Conservation (phyloP, 1,284 basidiomycete species). For the Cutaneotrichosporon sp. region DNA sequence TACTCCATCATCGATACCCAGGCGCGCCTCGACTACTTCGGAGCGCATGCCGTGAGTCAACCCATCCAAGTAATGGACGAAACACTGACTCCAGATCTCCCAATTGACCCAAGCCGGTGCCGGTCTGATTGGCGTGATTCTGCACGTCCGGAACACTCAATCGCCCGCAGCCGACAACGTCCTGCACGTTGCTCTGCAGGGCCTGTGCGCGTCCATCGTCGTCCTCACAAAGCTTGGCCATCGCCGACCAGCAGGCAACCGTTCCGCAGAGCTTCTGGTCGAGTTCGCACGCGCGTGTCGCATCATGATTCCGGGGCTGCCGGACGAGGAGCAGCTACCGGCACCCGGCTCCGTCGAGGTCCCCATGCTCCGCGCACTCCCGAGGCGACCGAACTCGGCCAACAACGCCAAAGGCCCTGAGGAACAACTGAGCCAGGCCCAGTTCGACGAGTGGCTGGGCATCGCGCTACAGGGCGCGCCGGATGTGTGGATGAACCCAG, state of each 20-base stretch:
- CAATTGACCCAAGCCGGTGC: constrained; percentile 36
- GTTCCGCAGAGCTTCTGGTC: constrained; percentile 27
- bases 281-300: constrained; percentile 32
- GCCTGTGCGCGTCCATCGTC: constrained; percentile 26
- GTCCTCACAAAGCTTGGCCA: constrained; percentile 26
- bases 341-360: constrained; percentile 22
- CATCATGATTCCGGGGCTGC: constrained; percentile 22
- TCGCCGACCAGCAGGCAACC: constrained; percentile 30
- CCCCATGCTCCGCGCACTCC: constrained; percentile 32
- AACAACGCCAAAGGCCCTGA: constrained; percentile 1
- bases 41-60: constrained; percentile 29
- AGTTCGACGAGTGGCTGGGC: constrained; percentile 31
- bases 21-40: constrained; percentile 32
- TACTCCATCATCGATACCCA: constrained; percentile 31
- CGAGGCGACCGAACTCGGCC: constrained; percentile 13
- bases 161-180: constrained; percentile 17
- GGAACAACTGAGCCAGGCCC: constrained; percentile 11
- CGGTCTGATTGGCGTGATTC: constrained; percentile 32
- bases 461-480: constrained; percentile 22
- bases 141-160: constrained; percentile 23
- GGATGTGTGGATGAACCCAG: constrained; percentile 18
- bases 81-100: constrained; percentile 19
- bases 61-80: neutral
- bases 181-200: constrained; percentile 27
- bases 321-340: constrained; percentile 10